Evolutionary conservation across 164 flowering plant species (phyloP).

Genomic region (Buxus sempervirens): DNA sequence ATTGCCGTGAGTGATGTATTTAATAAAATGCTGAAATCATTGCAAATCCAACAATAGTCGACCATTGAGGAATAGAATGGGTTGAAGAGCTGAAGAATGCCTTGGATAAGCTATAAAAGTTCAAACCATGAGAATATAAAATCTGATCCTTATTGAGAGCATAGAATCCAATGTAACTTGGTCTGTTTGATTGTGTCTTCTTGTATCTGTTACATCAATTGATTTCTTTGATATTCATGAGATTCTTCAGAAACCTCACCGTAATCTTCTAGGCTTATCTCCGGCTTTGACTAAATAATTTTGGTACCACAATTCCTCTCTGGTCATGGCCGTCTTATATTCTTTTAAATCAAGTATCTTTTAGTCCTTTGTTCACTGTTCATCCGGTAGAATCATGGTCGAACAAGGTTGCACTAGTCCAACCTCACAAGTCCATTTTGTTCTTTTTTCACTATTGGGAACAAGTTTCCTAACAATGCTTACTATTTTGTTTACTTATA

Average conservation of each 20-base stretch:
- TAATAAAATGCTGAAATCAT: no score
- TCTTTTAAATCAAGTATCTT: no score
- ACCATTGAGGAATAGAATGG: neutral
- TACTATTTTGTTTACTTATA: no score
- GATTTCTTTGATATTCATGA: neutral
- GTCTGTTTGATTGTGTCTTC: neutral
- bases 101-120: neutral
- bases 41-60: no score
- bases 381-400: no score
- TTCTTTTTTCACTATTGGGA: no score
- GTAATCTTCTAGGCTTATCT: no score
- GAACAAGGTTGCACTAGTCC: no score
- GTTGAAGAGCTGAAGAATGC: neutral
- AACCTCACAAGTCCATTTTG: no score
- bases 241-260: neutral
- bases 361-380: no score
- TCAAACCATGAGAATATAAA: neutral
- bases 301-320: neutral
- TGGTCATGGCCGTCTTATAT: neutral
- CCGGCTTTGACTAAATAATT: neutral
- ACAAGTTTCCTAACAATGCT: no score
- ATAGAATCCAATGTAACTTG: neutral
- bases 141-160: neutral
- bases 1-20: no score
- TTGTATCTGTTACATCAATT: neutral